Evolutionary conservation across 2,329 filamentous ascomycete genomes (phyloP), one percentile per base, ranked within the genome.

Genomic region (Aspergillus luchuensis): DNA sequence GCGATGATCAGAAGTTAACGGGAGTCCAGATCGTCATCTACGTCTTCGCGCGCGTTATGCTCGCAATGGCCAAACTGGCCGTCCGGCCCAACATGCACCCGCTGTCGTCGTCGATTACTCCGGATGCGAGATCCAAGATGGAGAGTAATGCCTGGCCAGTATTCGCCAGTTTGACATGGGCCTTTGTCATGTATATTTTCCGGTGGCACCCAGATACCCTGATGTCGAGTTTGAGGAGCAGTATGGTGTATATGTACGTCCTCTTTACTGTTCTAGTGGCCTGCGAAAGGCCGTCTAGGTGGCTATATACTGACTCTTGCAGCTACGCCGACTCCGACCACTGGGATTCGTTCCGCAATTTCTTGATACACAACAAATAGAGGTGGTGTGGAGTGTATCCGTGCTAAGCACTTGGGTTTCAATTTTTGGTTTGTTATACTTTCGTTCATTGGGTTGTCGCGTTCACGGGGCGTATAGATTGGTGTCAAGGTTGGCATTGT

Each of bases 191-290:
- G 95, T 92, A 94, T 80, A 79, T 99, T 63, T 99, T 97, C 82
- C 86, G 91, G 70, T 91, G 90, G 85, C 89, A 98, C 80, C 92
- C 95, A 5, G 91, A 96, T 70, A 91, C 91, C 59, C 85, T 99
- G 73, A 95, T 97, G 83, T 87, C 89, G 62, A 97, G 93, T 76
- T 79, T 99, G 82, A 86, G 92, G 76, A 93, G 88, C 79, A 97
- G 92, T 81, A 99, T 99, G 95, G 91, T 87, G 69, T 99, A 99
- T 74, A 97, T 99, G 82, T 99, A 94, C 73, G 86, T 83, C 39
- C 47, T 58, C 5, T 56, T 38, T n/a, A 19, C 17, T n/a, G 17
- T 4, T 13, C 2, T 39, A 30, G 4, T 10, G n/a, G 41, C 15
- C 25, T 38, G 11, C 48, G 11, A 10, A 30, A 60, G 17, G 25